phyloP scores from a whole-genome alignment of 2,329 filamentous ascomycete species.

The Phyllosticta ampelicida region DNA sequence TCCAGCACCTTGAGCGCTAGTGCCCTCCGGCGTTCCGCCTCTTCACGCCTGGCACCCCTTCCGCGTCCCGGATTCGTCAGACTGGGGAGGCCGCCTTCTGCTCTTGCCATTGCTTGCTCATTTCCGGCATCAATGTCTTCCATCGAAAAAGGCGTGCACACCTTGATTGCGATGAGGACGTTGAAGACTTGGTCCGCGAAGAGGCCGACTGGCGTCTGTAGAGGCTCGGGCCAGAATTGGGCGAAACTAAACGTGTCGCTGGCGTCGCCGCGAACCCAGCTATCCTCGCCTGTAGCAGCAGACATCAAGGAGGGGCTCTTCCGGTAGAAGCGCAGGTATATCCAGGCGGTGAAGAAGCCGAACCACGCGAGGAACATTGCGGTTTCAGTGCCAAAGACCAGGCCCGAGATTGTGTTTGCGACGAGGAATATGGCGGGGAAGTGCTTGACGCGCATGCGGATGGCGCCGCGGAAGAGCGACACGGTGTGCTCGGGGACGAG shows the following conservation, averaged over 20 bases:
- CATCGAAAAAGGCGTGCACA: slow-evolving; percentile 78
- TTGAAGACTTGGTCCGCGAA: slow-evolving; percentile 67
- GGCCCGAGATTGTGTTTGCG: slow-evolving; percentile 56
- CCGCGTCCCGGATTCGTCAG: slow-evolving; percentile 42
- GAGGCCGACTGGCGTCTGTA: slow-evolving; percentile 66
- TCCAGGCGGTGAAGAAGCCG: slow-evolving; percentile 83
- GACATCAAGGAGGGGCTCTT: slow-evolving; percentile 48
- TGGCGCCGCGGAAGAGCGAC: slow-evolving; percentile 75
- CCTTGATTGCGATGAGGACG: slow-evolving; percentile 59
- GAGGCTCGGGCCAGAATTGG: slow-evolving; percentile 81
- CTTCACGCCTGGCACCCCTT: slow-evolving; percentile 60
- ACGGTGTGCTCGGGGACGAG: slow-evolving; percentile 95
- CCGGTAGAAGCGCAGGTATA: slow-evolving; percentile 94
- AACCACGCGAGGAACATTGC: slow-evolving; percentile 69
- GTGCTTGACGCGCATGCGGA: slow-evolving; percentile 80
- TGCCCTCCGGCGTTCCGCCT: slow-evolving; percentile 81
- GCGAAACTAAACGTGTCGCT: slow-evolving; percentile 95
- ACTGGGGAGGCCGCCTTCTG: slow-evolving; percentile 50
- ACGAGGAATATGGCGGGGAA: slow-evolving; percentile 66
- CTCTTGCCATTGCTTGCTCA: slow-evolving; percentile 56
- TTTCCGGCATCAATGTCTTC: slow-evolving; percentile 67
- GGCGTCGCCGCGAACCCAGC: slow-evolving; percentile 69
- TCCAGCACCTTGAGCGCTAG: slow-evolving; percentile 86
- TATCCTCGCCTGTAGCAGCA: slow-evolving; percentile 40
- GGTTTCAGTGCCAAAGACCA: slow-evolving; percentile 58